Base-by-base conservation (phyloP, 345 rosid species). In the Sisymbrium irio region DNA sequence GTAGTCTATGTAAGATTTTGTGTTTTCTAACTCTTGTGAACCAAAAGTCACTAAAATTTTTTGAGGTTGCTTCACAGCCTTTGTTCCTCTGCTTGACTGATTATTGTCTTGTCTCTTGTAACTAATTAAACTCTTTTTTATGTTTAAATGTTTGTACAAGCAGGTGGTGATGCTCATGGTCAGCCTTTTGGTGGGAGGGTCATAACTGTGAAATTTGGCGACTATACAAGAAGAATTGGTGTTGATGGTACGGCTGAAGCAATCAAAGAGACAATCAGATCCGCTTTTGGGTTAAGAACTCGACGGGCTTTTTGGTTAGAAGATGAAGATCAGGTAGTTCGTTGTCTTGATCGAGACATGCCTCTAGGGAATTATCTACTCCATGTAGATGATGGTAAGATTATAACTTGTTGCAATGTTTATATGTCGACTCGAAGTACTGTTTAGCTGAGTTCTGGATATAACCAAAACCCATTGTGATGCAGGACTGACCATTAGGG, bases 291-390 rank as follows among this genome's bases (percentile, higher is more conserved):
- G 62, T 74, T 95, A 68, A 84, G 98, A 82, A 92, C 95, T 1
- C 86, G 82, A 65, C 88, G 98, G 10, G 98, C 97, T 33, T 96
- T 96, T 81, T 96, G 97, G 97, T 75, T 96, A 82, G 98, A 96
- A 83, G 99, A 92, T 81, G 98, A 96, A 82, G 94, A 89, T 57
- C 97, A 87, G 76, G 74, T 92, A 65, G 80, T 90, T 65, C 88
- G 98, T 5, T 77, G 91, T 79, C 89, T 95, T 30, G 98, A 92
- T 77, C 76, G 91, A 77, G 98, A 92, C 70, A 92, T 95, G 99
- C 99, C 99, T 65, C 46, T 89, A 73, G 99, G 98, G 57, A 92
- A 74, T 82, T 92, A 95, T 77, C 81, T 74, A 37, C 97, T 95
- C 62, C 91, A 83, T 80, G 87, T 95, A 3, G 99, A 95, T 78